Conservation (phyloP, 192 early-diverging fungal genomes). For the Phycomyces nitens region DNA sequence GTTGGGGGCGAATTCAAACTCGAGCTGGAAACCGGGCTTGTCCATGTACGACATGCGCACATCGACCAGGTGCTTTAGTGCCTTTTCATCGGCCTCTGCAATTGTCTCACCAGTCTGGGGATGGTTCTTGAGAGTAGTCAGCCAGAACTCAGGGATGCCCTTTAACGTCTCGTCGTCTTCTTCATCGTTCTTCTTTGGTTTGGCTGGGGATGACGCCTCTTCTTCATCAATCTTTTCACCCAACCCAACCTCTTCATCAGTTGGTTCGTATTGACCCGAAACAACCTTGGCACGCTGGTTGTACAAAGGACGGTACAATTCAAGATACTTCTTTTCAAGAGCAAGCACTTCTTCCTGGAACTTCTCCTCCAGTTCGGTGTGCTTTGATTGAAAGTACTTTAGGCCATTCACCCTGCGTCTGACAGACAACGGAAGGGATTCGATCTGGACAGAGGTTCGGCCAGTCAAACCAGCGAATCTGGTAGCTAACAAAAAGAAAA, state of each 20-base stretch:
- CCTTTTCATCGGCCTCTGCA: slow-evolving; percentile 87
- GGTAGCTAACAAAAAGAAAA: background rate
- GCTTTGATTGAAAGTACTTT: slow-evolving; percentile 85
- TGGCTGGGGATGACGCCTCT: slow-evolving; percentile 42
- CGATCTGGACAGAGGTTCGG: slow-evolving; percentile 9
- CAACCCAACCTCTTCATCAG: slow-evolving; percentile 78
- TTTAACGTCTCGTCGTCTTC: slow-evolving; percentile 42
- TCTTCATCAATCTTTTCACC: slow-evolving; percentile 62
- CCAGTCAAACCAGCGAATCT: slow-evolving; percentile 1
- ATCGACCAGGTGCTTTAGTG: slow-evolving; percentile 85
- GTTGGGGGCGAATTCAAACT: slow-evolving; percentile 90
- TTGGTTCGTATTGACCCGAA: slow-evolving; percentile 82
- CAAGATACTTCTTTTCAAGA: slow-evolving; percentile 95
- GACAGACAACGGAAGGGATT: slow-evolving; percentile 65
- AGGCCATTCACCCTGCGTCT: slow-evolving; percentile 85
- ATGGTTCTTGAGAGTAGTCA: slow-evolving; percentile 88
- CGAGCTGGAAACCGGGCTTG: slow-evolving; percentile 91
- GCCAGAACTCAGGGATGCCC: slow-evolving; percentile 97
- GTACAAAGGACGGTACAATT: slow-evolving; percentile 84
- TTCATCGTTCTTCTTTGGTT: slow-evolving; percentile 44
- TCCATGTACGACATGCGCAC: slow-evolving; percentile 81
- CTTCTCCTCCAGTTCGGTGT: slow-evolving; percentile 79
- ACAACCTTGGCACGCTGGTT: slow-evolving; percentile 82
- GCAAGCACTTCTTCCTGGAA: slow-evolving; percentile 92
- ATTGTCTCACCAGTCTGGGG: slow-evolving; percentile 77